Base-by-base conservation (phyloP, 73 alveolate genomes). In the Paramecium primaurelia region DNA sequence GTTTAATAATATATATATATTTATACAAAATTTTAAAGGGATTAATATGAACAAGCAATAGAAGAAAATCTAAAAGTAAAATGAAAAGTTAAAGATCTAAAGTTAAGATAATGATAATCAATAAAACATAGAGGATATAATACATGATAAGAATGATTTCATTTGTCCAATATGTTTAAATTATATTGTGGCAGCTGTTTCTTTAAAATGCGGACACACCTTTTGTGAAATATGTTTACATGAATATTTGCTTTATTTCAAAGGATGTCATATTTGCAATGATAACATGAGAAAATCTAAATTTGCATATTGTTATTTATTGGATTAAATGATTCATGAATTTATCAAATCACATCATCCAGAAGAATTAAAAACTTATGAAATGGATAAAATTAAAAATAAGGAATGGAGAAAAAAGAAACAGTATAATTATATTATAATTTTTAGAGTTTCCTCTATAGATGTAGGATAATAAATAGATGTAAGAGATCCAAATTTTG, bases 401-500 rank as follows among this genome's bases (percentile, higher is more conserved):
- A 80, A 47, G 16, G 71, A 80, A 22, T 80, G 91, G 91, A 45
- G 75, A 80, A 45, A 45, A 80, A 49, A 42, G 58, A 80, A 49
- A 80, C 32, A 40, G 91, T 80, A 80, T 20, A 36, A 77, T 44
- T 16, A 16, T 8, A 6, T 26, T 44, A 20, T 20, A 8, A 36
- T 37, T 4, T 14, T 37, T 75, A 80, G 91, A 20, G 77, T 80
- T 14, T 12, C 28, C 2, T 40, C 47, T 22, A 32, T 80, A 42
- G 91, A 80, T 40, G 91, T 80, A 0, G 91, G 91, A 10, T 25
- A 45, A 14, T 45, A 42, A 12, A 25, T 80, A 1, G 91, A 80
- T 80, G 75, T 80, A 45, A 80, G 91, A 47, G 91, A 80, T 80
- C 91, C 91, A 7, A 80, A 80, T 47, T 45, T 45, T 47, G 73